A percentile compares a stretch with the other conserved stretches of the same genome.
phyloP scores from a whole-genome alignment of 148 eudicot species.

The Limonium bicolor region DNA sequence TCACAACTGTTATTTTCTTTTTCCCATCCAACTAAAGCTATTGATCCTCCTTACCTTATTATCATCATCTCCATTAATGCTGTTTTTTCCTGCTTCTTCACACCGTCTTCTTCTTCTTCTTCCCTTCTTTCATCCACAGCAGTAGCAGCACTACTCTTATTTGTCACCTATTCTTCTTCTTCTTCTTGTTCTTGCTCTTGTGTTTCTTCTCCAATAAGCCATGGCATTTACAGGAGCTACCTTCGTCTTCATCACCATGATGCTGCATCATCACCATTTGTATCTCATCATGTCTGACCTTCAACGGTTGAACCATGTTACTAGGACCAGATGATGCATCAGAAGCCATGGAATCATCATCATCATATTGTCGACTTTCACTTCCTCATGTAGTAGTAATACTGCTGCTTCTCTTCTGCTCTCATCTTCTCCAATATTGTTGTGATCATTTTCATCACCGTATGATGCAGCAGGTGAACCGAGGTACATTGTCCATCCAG shows the following conservation, averaged over 20 bases:
- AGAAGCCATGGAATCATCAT: conserved; percentile 23
- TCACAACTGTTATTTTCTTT: too few species aligned
- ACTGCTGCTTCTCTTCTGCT: conserved; percentile 5
- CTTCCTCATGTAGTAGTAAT: background rate
- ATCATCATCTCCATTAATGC: background rate
- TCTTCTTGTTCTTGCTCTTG: background rate
- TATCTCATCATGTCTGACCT: too few species aligned
- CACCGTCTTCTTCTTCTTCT: background rate
- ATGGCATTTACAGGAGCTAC: too few species aligned
- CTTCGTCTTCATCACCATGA: background rate
- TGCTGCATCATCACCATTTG: background rate
- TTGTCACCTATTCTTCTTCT: background rate
- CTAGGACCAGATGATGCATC: conserved; percentile 29
- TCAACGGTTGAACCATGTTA: conserved; percentile 2
- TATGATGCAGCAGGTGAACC: conserved; percentile 14
- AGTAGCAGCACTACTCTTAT: too few species aligned
- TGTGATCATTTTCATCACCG: background rate
- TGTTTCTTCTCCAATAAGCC: background rate
- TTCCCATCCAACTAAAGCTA: too few species aligned
- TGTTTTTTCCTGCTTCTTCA: background rate
- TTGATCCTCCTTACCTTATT: too few species aligned
- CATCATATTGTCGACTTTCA: background rate
- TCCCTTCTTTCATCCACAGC: too few species aligned
- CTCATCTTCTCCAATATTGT: background rate
- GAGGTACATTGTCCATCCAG: conserved; percentile 32